Evolutionary conservation across 1,284 basidiomycete species (phyloP), one percentile per base, ranked within the genome.

Genomic region (Porodaedalea pini): DNA sequence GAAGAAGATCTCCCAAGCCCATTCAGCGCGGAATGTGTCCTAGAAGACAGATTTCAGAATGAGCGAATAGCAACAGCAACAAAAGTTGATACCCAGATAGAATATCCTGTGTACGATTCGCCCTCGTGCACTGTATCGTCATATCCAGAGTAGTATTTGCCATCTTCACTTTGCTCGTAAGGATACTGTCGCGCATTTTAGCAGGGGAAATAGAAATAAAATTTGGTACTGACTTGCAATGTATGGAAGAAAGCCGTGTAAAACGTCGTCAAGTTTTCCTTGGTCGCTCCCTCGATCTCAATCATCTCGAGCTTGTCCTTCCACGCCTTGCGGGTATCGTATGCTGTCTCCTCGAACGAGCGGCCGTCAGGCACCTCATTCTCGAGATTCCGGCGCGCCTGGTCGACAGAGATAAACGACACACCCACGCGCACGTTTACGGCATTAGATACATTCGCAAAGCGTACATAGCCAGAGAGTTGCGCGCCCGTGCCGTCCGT

Each of bases 11-110:
- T 87, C 79, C 81, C 87, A 88, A 0, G 85, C 87, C 82, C 88
- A 92, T 54, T 81, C 80, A 0, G 90, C 89, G 5, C 90, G 83
- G 71, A 81, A 92, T 0, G 85, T 90, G 65, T 93, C 90, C 83
- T 86, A 61, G 11, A 39, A 10, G 36, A 7, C 15, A 2, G 7
- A 6, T 34, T 34, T 34, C 32, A 34, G 13, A 11, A n/a, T 4
- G 2, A 6, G 27, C 45, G n/a, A n/a, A 4, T 29, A 29, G 31
- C 15, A 23, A 21, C n/a, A 51, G 5, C 11, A 31, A 19, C n/a
- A 32, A 15, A 29, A 60, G 5, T 64, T 75, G 3, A 54, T 44
- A 86, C 84, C 91, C 91, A 93, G 64, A 87, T 91, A 0, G 88
- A 91, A 69, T 92, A 93, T 0, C 89, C 90, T 0, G 84, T 88